phyloP scores from a whole-genome alignment of 768 basidiomycete genomes.

The Suillus occidentalis region DNA sequence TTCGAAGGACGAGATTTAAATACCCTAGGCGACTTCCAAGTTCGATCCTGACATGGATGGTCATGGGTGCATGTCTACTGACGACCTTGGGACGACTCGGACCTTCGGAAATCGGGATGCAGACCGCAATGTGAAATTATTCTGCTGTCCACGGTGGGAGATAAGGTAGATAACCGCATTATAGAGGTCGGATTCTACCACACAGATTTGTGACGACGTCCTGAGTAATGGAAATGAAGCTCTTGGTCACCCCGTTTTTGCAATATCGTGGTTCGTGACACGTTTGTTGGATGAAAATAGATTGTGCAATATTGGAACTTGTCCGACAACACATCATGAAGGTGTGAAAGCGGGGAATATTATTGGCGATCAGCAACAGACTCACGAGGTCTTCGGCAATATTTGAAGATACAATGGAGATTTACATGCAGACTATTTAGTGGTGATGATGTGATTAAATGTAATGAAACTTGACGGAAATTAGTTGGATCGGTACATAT shows the following conservation, averaged over 20 bases:
- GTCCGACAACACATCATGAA: background rate
- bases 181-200: background rate
- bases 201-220: background rate
- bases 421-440: background rate
- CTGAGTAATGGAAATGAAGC: no score
- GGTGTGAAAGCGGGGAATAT: constrained; percentile 2
- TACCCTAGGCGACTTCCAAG: background rate
- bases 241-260: background rate
- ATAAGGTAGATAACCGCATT: background rate
- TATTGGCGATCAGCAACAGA: background rate
- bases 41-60: background rate
- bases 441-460: background rate
- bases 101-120: background rate
- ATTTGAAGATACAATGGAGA: background rate
- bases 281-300: background rate
- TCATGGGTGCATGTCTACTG: constrained; percentile 4
- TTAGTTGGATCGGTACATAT: background rate
- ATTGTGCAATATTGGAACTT: background rate
- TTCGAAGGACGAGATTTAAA: background rate
- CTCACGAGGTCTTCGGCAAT: background rate
- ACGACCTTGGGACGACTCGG: background rate
- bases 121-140: background rate
- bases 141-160: background rate
- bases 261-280: background rate
- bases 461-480: background rate